Percentiles rank a stretch among this genome's conserved stretches.
Conservation (phyloP, 257 asterid species). For the Eucommia ulmoides region DNA sequence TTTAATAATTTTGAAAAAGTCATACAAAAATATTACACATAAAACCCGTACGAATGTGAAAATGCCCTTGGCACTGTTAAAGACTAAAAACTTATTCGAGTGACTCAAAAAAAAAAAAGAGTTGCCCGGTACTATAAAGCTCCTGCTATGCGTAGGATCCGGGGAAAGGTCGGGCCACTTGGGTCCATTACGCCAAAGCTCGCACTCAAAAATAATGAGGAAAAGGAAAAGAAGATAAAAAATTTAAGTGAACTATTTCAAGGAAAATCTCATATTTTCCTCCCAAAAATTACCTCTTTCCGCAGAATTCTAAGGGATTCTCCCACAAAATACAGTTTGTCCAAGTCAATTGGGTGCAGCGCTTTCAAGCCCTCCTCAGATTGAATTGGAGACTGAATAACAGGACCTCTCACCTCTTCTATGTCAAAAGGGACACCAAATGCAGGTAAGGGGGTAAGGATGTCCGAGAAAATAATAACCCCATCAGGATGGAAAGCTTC, state of each 20-base stretch:
- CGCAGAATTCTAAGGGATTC: slow-evolving; percentile 68
- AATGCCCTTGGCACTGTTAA: too few relatives aligned
- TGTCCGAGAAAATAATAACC: slow-evolving; percentile 91
- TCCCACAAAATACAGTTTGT: slow-evolving; percentile 71
- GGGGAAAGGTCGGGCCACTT: too few relatives aligned
- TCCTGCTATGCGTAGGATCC: too few relatives aligned
- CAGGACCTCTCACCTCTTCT: slow-evolving; percentile 83
- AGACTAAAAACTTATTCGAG: too few relatives aligned
- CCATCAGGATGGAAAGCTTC: slow-evolving; percentile 94
- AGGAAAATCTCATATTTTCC: slow-evolving; percentile 59
- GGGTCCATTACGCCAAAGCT: neutral
- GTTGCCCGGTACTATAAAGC: too few relatives aligned
- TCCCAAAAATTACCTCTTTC: slow-evolving; percentile 57
- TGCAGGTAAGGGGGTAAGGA: slow-evolving; percentile 94
- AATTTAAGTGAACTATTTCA: slow-evolving; percentile 43
- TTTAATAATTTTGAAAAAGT: too few relatives aligned
- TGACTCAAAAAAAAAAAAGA: too few relatives aligned
- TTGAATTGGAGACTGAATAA: slow-evolving; percentile 74
- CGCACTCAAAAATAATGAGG: neutral
- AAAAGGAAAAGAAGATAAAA: neutral
- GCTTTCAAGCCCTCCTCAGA: slow-evolving; percentile 64
- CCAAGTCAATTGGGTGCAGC: slow-evolving; percentile 73
- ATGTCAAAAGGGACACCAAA: slow-evolving; percentile 97
- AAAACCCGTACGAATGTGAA: too few relatives aligned
- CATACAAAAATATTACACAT: too few relatives aligned